A percentile compares a stretch with the other conserved stretches of the same genome.
Conservation (phyloP, 768 basidiomycete species). For the Termitomyces sp. region DNA sequence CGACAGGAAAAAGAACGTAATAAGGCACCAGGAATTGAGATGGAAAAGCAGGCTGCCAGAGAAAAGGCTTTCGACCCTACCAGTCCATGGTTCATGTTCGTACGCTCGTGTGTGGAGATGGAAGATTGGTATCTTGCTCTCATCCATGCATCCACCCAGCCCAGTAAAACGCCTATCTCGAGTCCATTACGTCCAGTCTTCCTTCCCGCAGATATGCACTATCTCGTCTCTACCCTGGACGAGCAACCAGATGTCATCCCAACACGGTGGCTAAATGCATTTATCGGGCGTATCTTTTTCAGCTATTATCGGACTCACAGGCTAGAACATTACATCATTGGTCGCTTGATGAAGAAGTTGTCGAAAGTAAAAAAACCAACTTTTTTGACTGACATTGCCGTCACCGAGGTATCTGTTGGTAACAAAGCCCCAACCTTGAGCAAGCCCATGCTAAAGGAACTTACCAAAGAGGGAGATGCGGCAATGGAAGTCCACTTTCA, state of each 20-base stretch:
- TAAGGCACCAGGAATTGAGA: slow-evolving; percentile 28
- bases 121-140: slow-evolving; percentile 95
- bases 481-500: slow-evolving; percentile 79
- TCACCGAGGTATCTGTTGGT: slow-evolving; percentile 88
- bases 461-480: slow-evolving; percentile 91
- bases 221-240: slow-evolving; percentile 80
- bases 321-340: slow-evolving; percentile 82
- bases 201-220: slow-evolving; percentile 70
- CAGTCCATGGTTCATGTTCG: slow-evolving; percentile 91
- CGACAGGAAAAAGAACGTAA: slow-evolving; percentile 34
- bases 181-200: slow-evolving; percentile 61
- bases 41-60: slow-evolving; percentile 37
- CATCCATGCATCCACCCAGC: slow-evolving; percentile 64
- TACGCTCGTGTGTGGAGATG: slow-evolving; percentile 84
- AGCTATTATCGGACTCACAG: slow-evolving; percentile 80
- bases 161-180: slow-evolving; percentile 56
- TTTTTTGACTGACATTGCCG: slow-evolving; percentile 79
- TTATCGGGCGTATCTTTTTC: slow-evolving; percentile 90
- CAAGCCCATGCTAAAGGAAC: slow-evolving; percentile 97
- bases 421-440: slow-evolving; percentile 78
- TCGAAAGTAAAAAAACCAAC: slow-evolving; percentile 85
- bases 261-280: slow-evolving; percentile 95
- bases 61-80: slow-evolving; percentile 46
- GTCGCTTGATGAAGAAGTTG: slow-evolving; percentile 88
- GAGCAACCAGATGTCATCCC: slow-evolving; percentile 94